A percentile compares a stretch with the other conserved stretches of the same genome.
Evolutionary conservation across 495 filamentous ascomycete genomes (phyloP).

Genomic region (Xylaria bambusicola): DNA sequence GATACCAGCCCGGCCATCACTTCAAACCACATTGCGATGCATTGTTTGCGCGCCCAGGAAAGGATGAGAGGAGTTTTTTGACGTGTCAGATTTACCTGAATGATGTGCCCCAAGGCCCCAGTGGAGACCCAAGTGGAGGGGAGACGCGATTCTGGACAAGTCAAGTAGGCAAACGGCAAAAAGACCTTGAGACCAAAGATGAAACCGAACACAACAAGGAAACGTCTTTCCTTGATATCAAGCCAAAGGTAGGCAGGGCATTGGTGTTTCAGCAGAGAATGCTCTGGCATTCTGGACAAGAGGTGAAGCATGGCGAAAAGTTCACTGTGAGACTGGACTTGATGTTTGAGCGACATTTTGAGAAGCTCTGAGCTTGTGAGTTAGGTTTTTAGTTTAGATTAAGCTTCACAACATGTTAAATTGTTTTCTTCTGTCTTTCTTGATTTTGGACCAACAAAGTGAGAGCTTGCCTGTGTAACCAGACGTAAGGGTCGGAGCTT

Average conservation of each 20-base stretch:
- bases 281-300: conserved; percentile 72
- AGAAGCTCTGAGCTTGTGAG: conserved; percentile 13
- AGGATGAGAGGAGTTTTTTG: conserved; percentile 50
- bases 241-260: conserved; percentile 69
- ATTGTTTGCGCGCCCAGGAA: conserved; percentile 57
- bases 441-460: too few species aligned
- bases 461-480: neutral
- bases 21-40: conserved; percentile 80
- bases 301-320: conserved; percentile 71
- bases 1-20: conserved; percentile 73
- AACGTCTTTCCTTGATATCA: conserved; percentile 69
- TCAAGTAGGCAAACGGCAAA: conserved; percentile 24
- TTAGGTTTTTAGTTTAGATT: neutral
- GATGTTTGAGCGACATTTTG: conserved; percentile 59
- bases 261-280: conserved; percentile 75
- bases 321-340: conserved; percentile 78
- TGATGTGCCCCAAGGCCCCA: conserved; percentile 42
- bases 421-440: too few species aligned
- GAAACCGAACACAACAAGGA: conserved; percentile 44
- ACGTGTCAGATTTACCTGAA: conserved; percentile 71
- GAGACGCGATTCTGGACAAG: conserved; percentile 56
- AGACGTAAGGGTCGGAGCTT: neutral
- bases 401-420: neutral
- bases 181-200: conserved; percentile 25
- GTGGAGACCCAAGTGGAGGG: conserved; percentile 45